phyloP scores from a whole-genome alignment of 1,139 yeast genomes.

The Schizosaccharomyces versatilis region DNA sequence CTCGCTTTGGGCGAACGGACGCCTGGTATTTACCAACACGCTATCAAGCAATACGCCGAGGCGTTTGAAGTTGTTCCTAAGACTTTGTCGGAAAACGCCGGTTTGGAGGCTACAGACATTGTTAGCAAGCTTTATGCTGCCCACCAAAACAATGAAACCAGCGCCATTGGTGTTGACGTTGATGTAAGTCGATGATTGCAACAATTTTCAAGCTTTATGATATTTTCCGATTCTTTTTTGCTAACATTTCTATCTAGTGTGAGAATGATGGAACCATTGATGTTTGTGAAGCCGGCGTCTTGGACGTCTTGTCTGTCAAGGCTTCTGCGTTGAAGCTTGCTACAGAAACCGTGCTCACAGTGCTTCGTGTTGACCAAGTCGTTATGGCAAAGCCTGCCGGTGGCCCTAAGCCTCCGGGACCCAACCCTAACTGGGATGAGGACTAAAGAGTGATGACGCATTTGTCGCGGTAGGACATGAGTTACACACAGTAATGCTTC shows the following conservation, averaged over 20 bases:
- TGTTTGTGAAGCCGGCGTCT: constrained; percentile 45
- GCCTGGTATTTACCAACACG: constrained; percentile 79
- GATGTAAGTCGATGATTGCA: constrained; percentile 23
- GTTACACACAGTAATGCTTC: no score
- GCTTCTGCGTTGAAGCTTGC: constrained; percentile 78
- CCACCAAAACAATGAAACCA: constrained; percentile 29
- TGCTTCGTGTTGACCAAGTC: constrained; percentile 72
- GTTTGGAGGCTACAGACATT: constrained; percentile 71
- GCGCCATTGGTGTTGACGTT: constrained; percentile 46
- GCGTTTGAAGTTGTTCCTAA: constrained; percentile 90
- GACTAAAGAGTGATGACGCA: constrained; percentile 8
- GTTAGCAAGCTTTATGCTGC: constrained; percentile 75
- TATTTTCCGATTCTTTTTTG: background rate
- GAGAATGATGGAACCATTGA: constrained; percentile 38
- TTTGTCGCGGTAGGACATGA: no score
- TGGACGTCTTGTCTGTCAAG: constrained; percentile 62
- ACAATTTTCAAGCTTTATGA: background rate
- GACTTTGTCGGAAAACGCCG: constrained; percentile 83
- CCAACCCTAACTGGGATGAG: constrained; percentile 11
- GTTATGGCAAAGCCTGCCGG: constrained; percentile 50
- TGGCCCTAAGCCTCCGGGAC: constrained; percentile 12
- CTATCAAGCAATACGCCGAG: constrained; percentile 80
- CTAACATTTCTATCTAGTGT: background rate
- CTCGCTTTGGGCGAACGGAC: constrained; percentile 78
- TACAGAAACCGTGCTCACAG: constrained; percentile 84